These are phyloP conservation scores for Boletus semigastroideus DNA, from an alignment of 1,284 basidiomycete genomes.

Conservation along the genomic window DNA sequence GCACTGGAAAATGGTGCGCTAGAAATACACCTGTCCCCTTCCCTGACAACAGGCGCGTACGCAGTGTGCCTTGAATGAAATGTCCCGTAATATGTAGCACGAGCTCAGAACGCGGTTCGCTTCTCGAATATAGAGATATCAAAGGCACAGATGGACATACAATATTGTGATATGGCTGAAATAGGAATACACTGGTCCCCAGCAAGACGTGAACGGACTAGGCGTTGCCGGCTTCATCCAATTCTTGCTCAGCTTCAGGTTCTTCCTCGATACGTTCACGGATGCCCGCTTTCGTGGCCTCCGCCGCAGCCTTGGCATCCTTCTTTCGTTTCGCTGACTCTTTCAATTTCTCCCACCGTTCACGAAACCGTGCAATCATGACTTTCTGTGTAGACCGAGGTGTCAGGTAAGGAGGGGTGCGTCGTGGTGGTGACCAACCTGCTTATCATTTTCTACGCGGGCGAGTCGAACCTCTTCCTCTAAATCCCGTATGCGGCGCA, in stretches of 20 bases:
- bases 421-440: constrained; percentile 47
- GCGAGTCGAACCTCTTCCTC: constrained; percentile 73
- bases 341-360: constrained; percentile 87
- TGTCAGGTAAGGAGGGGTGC: constrained; percentile 12
- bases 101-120: neutral
- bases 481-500: constrained; percentile 53
- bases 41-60: neutral
- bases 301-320: constrained; percentile 70
- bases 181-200: constrained; percentile 3
- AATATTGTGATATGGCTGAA: constrained; percentile 8
- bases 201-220: constrained; percentile 4
- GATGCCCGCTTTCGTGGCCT: constrained; percentile 45
- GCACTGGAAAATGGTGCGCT: neutral
- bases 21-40: neutral
- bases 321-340: constrained; percentile 83
- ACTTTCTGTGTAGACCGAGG: constrained; percentile 56
- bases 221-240: constrained; percentile 29
- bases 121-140: neutral
- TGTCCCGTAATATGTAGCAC: too few species aligned
- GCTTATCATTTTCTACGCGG: constrained; percentile 77
- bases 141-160: constrained; percentile 15
- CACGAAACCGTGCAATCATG: constrained; percentile 81
- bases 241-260: constrained; percentile 66
- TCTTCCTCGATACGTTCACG: constrained; percentile 74
- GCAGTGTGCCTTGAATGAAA: neutral